Evolutionary conservation across 2,329 filamentous ascomycete species (phyloP), one percentile per base, ranked within the genome.

Genomic region (Colletotrichum salicis): DNA sequence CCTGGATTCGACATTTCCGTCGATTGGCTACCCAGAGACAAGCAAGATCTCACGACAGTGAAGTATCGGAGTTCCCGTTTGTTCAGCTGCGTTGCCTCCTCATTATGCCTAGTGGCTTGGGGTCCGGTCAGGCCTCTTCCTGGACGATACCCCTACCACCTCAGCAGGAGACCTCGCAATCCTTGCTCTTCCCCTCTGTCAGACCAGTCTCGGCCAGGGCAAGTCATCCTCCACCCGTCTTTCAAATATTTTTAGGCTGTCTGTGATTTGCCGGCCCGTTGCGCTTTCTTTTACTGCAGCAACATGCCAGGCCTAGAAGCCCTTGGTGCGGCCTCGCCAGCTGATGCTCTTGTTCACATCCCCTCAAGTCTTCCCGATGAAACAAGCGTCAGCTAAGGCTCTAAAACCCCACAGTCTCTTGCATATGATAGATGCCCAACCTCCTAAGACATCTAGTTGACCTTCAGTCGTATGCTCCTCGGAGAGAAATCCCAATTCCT

Each of bases 201-300:
- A 55, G 68, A 55, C 60, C 60, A 48, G 66, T 48, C 55, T 72
- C 70, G 60, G 70, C 65, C 60, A 58, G 29, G 55, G 37, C 19
- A 48, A 54, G 59, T 11, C 29, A 37, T 55, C 57, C 52, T 71
- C 59, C 69, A 64, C 59, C 31, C 22, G 55, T 58, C 27, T 22
- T 59, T 59, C 48, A 64, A 69, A 64, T 55, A 24, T 60, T 22
- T 69, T 70, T 37, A 51, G 48, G 35, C 48, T 35, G 33, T 56
- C 24, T 33, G 55, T 69, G 55, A 56, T 70, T 72, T 60, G 55
- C 55, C 24, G 45, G 35, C 5, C n/a, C 56, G 59, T 64, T 51
- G 62, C 41, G 48, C 66, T 72, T 64, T 48, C 66, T 70, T 72
- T 70, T 70, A 45, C 66, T 55, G 35, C 60, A 60, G 45, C 15